A percentile compares a stretch with the other conserved stretches of the same genome.
phyloP scores from a whole-genome alignment of 768 basidiomycete genomes.

The Tricholoma terreum region DNA sequence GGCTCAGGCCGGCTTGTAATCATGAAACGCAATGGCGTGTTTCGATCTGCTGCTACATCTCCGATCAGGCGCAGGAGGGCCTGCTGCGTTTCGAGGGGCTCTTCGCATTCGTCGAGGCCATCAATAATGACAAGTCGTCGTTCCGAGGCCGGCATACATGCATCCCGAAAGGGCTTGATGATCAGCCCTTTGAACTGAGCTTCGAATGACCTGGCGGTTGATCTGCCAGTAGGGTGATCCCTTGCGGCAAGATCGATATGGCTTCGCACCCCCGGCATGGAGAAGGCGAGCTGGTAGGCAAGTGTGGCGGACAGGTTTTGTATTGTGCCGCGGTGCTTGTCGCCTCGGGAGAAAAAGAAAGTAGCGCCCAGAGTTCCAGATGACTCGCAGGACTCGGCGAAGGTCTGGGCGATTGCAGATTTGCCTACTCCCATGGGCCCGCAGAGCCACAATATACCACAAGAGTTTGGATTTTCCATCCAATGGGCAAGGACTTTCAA shows the following conservation, averaged over 20 bases:
- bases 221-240: background rate
- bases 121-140: background rate
- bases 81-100: background rate
- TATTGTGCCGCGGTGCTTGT: conserved; percentile 20
- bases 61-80: background rate
- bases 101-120: background rate
- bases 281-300: conserved; percentile 20
- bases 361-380: conserved; percentile 22
- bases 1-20: conserved; percentile 3
- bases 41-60: background rate
- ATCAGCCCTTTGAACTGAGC: conserved; percentile 1
- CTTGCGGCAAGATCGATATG: background rate
- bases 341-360: conserved; percentile 34
- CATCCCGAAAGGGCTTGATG: background rate
- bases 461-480: background rate
- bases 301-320: conserved; percentile 27
- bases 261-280: conserved; percentile 2
- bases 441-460: background rate
- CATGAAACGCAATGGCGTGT: conserved; percentile 1
- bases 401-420: conserved; percentile 20
- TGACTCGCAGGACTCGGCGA: conserved; percentile 20
- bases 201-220: background rate
- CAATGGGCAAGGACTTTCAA: background rate
- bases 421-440: conserved; percentile 23
- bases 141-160: background rate